Evolutionary conservation across 805 yeast species (phyloP).

Genomic region (Ogataea trehaloabstinens): DNA sequence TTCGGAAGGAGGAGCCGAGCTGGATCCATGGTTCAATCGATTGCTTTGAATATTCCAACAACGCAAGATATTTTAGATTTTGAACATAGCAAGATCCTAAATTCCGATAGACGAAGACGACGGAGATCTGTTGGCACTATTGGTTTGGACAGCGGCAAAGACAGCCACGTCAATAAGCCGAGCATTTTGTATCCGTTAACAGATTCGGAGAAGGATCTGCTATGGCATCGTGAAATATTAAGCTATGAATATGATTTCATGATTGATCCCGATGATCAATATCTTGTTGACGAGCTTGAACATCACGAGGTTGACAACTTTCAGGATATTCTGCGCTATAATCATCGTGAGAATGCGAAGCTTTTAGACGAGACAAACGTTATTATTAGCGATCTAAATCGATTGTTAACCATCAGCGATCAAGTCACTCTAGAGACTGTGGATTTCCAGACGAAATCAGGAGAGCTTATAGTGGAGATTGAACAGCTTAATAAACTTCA

Average conservation of each 20-base stretch:
- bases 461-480: slow-evolving; percentile 47
- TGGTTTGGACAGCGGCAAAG: not conserved
- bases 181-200: slow-evolving; percentile 36
- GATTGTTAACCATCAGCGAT: slow-evolving; percentile 50
- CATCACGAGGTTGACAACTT: slow-evolving; percentile 36
- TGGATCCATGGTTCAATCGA: slow-evolving; percentile 59
- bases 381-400: slow-evolving; percentile 44
- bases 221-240: slow-evolving; percentile 37
- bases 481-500: slow-evolving; percentile 40
- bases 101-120: slow-evolving; percentile 4
- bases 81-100: slow-evolving; percentile 1
- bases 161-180: not conserved
- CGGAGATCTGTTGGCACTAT: slow-evolving; percentile 10
- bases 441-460: slow-evolving; percentile 60
- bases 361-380: slow-evolving; percentile 46
- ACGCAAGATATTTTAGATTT: slow-evolving; percentile 24
- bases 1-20: slow-evolving; percentile 42
- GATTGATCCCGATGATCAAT: slow-evolving; percentile 40
- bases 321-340: slow-evolving; percentile 32
- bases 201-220: slow-evolving; percentile 31
- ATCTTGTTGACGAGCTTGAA: slow-evolving; percentile 36
- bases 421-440: slow-evolving; percentile 60
- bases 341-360: slow-evolving; percentile 25
- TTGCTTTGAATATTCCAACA: slow-evolving; percentile 54
- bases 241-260: slow-evolving; percentile 42